phyloP scores from a whole-genome alignment of 2,329 filamentous ascomycete species.

The Colletotrichum sublineola region DNA sequence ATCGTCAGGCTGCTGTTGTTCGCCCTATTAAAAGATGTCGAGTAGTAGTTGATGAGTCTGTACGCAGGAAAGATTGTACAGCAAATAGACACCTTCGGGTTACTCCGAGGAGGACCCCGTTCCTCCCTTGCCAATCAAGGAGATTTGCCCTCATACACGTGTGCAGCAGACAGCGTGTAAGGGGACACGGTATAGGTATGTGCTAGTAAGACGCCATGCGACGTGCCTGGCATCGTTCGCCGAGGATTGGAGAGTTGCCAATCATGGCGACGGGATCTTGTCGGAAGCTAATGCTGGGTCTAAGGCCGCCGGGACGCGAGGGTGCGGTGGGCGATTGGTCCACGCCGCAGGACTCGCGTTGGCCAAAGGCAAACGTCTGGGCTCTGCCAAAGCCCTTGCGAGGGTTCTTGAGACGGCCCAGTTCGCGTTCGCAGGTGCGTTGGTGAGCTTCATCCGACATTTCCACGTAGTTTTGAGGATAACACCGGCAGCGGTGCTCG shows the following conservation, averaged over 20 bases:
- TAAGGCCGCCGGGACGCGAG: slow-evolving; percentile 52
- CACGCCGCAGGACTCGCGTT: slow-evolving; percentile 67
- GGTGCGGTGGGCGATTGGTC: slow-evolving; percentile 73
- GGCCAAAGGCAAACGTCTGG: slow-evolving; percentile 95
- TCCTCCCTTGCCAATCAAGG: slow-evolving; percentile 32
- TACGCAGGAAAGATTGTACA: slow-evolving; percentile 15
- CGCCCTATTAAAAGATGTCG: slow-evolving; percentile 41
- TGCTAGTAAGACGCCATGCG: slow-evolving; percentile 75
- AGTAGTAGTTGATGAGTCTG: slow-evolving; percentile 26
- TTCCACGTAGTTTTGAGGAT: slow-evolving; percentile 94
- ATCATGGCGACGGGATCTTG: slow-evolving; percentile 59
- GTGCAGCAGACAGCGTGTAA: slow-evolving; percentile 47
- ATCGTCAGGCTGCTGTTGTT: slow-evolving; percentile 43
- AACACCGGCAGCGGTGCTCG: slow-evolving; percentile 84
- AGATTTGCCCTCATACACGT: slow-evolving; percentile 43
- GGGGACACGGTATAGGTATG: slow-evolving; percentile 10
- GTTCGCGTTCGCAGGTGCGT: slow-evolving; percentile 91
- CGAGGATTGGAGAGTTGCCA: slow-evolving; percentile 58
- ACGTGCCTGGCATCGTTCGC: slow-evolving; percentile 67
- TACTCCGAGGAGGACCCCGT: slow-evolving; percentile 4
- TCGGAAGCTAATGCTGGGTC: slow-evolving; percentile 49
- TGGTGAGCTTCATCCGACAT: slow-evolving; percentile 96
- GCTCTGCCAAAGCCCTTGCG: slow-evolving; percentile 88
- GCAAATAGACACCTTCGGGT: slow-evolving; percentile 9
- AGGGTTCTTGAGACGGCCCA: slow-evolving; percentile 89